Evolutionary conservation across 371 early-diverging fungal species (phyloP).

Genomic region (Smittium mucronatum): DNA sequence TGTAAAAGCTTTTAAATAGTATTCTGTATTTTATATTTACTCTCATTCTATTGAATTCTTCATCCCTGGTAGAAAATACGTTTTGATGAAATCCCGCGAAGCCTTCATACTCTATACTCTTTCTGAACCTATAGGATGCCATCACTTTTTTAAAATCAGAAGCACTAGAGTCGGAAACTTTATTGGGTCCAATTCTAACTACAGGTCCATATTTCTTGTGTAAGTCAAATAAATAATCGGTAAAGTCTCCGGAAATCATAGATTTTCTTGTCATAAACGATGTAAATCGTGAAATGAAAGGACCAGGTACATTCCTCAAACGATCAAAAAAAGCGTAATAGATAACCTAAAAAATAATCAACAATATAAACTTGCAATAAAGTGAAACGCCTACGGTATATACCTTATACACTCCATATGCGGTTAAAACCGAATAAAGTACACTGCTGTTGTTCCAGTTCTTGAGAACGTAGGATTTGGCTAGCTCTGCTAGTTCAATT

Average conservation of each 20-base stretch:
- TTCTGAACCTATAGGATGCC: conserved; percentile 22
- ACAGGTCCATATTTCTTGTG: conserved; percentile 7
- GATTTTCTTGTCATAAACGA: neutral
- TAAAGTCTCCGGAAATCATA: neutral
- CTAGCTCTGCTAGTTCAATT: neutral
- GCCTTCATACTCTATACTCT: conserved; percentile 20
- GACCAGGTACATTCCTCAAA: conserved; percentile 19
- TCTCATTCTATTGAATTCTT: conserved; percentile 20
- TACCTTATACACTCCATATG: conserved; percentile 8
- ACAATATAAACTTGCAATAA: no score
- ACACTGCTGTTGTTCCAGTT: neutral
- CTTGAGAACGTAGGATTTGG: neutral
- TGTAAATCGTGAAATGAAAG: conserved; percentile 15
- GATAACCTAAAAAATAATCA: neutral
- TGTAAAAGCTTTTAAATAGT: no score
- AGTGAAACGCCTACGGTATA: neutral
- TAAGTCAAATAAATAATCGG: neutral
- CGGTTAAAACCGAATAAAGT: neutral
- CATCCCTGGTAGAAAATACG: conserved; percentile 19
- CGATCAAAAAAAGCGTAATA: conserved; percentile 11
- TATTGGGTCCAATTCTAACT: conserved; percentile 11
- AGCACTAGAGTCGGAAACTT: conserved; percentile 20
- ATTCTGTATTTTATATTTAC: no score
- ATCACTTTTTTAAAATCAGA: conserved; percentile 21
- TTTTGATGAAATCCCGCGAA: conserved; percentile 11